phyloP scores from a whole-genome alignment of 2,329 filamentous ascomycete species.

The Claviceps sp. region DNA sequence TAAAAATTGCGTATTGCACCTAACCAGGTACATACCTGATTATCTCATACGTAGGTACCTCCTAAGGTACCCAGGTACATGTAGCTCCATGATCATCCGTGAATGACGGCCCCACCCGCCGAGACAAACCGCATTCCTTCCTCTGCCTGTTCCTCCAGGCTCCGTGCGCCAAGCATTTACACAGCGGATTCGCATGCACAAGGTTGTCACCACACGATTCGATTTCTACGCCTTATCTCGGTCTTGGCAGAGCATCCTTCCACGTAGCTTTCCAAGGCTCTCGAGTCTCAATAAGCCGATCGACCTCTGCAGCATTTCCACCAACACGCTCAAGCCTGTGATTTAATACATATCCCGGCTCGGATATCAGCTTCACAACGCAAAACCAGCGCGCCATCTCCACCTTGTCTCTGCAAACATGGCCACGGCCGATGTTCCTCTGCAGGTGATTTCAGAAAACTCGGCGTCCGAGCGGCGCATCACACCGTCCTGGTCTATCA shows the following conservation, averaged over 20 bases:
- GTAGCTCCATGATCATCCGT: background rate
- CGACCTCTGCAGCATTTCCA: background rate
- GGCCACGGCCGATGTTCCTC: constrained; percentile 61
- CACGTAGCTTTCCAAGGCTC: background rate
- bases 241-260: background rate
- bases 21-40: no score
- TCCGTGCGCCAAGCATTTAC: no score
- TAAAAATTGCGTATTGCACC: no score
- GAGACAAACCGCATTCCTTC: background rate
- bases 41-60: background rate
- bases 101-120: background rate
- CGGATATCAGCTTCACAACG: background rate
- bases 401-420: constrained; percentile 21
- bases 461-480: constrained; percentile 78
- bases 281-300: no score
- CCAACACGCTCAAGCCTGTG: background rate
- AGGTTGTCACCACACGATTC: no score
- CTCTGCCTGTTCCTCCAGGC: background rate
- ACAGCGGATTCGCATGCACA: no score
- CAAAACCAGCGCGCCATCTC: background rate
- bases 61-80: no score
- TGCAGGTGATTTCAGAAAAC: constrained; percentile 63
- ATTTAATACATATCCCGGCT: background rate
- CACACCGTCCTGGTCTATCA: constrained; percentile 82
- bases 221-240: background rate